A percentile compares a stretch with the other conserved stretches of the same genome.
Evolutionary conservation across 139 green algal genomes (phyloP).

Genomic region (Chlorella sorokiniana): DNA sequence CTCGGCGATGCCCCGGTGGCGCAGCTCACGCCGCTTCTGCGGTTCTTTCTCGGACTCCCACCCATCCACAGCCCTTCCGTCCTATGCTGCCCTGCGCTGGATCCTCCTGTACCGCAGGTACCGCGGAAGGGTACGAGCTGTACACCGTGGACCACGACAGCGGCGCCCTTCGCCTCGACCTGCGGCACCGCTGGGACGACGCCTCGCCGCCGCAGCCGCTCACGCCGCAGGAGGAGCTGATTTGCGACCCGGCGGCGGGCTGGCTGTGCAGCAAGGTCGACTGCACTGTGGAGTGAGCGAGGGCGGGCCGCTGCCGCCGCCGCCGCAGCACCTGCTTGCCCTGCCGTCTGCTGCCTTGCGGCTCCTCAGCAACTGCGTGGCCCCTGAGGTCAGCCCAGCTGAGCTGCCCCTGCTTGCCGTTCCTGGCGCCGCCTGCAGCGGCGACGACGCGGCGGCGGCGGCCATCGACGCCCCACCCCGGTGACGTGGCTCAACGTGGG

Average conservation of each 20-base stretch:
- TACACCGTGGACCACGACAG: constrained; percentile 78
- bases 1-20: no score
- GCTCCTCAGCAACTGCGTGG: neutral
- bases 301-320: neutral
- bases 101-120: constrained; percentile 18
- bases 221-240: constrained; percentile 61
- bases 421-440: neutral
- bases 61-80: neutral
- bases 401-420: constrained; percentile 11
- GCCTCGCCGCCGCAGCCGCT: constrained; percentile 43
- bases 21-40: no score
- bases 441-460: neutral
- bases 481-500: constrained; percentile 61
- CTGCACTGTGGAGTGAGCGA: constrained; percentile 28
- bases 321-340: neutral
- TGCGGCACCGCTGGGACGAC: constrained; percentile 54
- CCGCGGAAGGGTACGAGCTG: constrained; percentile 62
- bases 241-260: constrained; percentile 65
- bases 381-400: no score
- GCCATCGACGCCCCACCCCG: neutral
- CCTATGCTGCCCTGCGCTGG: neutral
- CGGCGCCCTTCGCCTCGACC: constrained; percentile 60
- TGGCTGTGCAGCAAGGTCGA: constrained; percentile 69
- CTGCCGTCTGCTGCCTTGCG: no score
- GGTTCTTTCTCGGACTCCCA: neutral